Conservation (phyloP, 1,284 basidiomycete genomes). For the Microbotryum saponariae region DNA sequence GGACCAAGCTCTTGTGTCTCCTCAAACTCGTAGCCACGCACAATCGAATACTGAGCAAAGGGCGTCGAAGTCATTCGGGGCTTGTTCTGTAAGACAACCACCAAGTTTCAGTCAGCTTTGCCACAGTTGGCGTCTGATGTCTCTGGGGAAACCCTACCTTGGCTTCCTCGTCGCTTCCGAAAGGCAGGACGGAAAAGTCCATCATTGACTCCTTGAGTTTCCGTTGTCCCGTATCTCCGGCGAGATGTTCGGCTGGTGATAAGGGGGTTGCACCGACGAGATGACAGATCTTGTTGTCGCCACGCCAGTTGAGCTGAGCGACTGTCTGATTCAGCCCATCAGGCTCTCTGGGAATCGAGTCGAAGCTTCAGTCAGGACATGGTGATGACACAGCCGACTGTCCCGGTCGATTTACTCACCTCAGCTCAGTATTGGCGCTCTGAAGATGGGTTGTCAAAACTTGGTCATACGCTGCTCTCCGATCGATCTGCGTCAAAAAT, state of each 20-base stretch:
- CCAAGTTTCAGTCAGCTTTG: slow-evolving; percentile 3
- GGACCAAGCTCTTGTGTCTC: slow-evolving; percentile 21
- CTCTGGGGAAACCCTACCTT: background rate
- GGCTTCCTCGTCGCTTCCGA: background rate
- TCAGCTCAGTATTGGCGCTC: slow-evolving; percentile 18
- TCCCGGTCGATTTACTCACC: slow-evolving; percentile 3
- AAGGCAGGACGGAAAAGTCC: slow-evolving; percentile 7
- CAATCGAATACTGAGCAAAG: slow-evolving; percentile 21
- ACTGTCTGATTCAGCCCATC: slow-evolving; percentile 37
- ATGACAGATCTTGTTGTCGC: slow-evolving; percentile 52
- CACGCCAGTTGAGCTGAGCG: slow-evolving; percentile 52
- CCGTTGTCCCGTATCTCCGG: background rate
- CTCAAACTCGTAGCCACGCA: slow-evolving; percentile 22
- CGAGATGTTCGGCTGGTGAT: slow-evolving; percentile 2
- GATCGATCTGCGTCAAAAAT: slow-evolving; percentile 2
- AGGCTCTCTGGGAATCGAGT: slow-evolving; percentile 8
- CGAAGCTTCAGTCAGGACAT: background rate
- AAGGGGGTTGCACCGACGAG: slow-evolving; percentile 54
- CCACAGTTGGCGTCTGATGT: too few species aligned
- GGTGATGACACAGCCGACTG: background rate
- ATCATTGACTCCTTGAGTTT: background rate
- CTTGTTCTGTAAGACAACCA: background rate
- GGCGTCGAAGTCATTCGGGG: slow-evolving; percentile 1
- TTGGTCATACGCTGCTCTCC: slow-evolving; percentile 2
- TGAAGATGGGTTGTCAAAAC: slow-evolving; percentile 22